A percentile compares a stretch with the other conserved stretches of the same genome.
phyloP scores from a whole-genome alignment of 306 rosid species.

The Prunus armeniaca region DNA sequence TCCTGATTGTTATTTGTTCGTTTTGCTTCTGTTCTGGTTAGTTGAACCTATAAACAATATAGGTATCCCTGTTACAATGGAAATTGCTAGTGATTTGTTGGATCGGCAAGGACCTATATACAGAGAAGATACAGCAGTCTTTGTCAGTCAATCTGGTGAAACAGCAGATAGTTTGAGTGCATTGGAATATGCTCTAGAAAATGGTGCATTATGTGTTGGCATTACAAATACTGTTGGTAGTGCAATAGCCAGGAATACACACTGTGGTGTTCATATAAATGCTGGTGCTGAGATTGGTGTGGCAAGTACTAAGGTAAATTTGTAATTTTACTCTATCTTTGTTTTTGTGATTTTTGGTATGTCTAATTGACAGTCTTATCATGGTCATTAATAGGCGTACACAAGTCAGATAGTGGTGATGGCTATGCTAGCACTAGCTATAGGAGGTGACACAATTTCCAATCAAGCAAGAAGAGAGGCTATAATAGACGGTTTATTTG shows the following conservation, averaged over 20 bases:
- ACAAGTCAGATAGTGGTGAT: slow-evolving; percentile 98
- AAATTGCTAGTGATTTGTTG: slow-evolving; percentile 95
- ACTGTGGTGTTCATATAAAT: slow-evolving; percentile 96
- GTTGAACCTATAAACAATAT: slow-evolving; percentile 26
- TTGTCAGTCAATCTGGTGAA: slow-evolving; percentile 99
- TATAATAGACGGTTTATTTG: slow-evolving; percentile 77
- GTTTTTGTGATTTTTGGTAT: slow-evolving; percentile 12
- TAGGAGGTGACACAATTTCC: slow-evolving; percentile 90
- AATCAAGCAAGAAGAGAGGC: slow-evolving; percentile 83
- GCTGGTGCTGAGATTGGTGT: slow-evolving; percentile 99
- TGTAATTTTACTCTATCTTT: slow-evolving; percentile 16
- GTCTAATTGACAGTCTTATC: neutral
- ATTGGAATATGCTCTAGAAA: slow-evolving; percentile 86
- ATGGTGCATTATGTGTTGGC: slow-evolving; percentile 96
- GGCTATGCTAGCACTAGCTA: slow-evolving; percentile 96
- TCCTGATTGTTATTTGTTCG: slow-evolving; percentile 4
- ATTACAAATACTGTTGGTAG: slow-evolving; percentile 94
- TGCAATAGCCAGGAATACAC: slow-evolving; percentile 91
- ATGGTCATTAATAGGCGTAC: slow-evolving; percentile 61
- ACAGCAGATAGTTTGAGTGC: slow-evolving; percentile 94
- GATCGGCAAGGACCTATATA: slow-evolving; percentile 95
- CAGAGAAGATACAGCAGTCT: slow-evolving; percentile 94
- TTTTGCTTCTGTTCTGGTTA: slow-evolving; percentile 19
- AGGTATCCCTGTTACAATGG: slow-evolving; percentile 98
- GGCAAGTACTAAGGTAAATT: slow-evolving; percentile 94